phyloP scores from a whole-genome alignment of 2,329 filamentous ascomycete genomes.

The Macroventuria anomochaeta region DNA sequence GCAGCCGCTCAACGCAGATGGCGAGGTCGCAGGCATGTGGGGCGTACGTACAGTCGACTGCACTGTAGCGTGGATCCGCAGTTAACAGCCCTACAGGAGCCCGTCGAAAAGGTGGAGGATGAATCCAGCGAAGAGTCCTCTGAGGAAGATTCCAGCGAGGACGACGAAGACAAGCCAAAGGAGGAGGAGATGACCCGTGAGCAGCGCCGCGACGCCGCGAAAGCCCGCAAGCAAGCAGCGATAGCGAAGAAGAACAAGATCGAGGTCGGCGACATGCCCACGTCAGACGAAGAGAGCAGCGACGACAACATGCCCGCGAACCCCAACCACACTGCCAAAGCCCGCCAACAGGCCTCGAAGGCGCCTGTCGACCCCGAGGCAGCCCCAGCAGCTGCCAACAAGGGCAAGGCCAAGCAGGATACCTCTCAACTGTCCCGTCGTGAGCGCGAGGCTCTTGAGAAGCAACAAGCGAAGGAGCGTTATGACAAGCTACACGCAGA shows the following conservation, averaged over 20 bases:
- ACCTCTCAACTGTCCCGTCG: constrained; percentile 67
- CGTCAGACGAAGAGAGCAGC: constrained; percentile 65
- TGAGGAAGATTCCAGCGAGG: constrained; percentile 52
- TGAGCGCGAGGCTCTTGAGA: constrained; percentile 81
- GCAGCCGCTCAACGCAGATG: constrained; percentile 85
- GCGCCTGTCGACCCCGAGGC: constrained; percentile 51
- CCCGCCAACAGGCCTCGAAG: constrained; percentile 69
- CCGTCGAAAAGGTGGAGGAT: constrained; percentile 59
- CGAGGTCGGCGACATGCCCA: constrained; percentile 84
- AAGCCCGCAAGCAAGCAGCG: constrained; percentile 89
- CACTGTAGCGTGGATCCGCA: not conserved
- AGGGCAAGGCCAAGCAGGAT: constrained; percentile 63
- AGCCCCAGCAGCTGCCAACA: constrained; percentile 58
- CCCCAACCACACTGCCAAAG: constrained; percentile 79
- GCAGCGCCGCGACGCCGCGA: constrained; percentile 84
- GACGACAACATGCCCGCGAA: constrained; percentile 79
- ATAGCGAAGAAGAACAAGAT: constrained; percentile 74
- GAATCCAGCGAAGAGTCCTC: constrained; percentile 53
- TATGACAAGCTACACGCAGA: constrained; percentile 92
- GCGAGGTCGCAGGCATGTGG: constrained; percentile 90
- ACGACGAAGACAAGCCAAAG: constrained; percentile 52
- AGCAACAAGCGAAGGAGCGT: constrained; percentile 84
- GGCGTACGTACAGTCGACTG: constrained; percentile 58
- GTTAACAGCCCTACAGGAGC: constrained; percentile 39
- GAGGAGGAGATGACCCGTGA: constrained; percentile 76